Percentiles rank a stretch among this genome's conserved stretches.
Evolutionary conservation across 345 rosid genomes (phyloP).

Genomic region (Odontarrhena argentea): DNA sequence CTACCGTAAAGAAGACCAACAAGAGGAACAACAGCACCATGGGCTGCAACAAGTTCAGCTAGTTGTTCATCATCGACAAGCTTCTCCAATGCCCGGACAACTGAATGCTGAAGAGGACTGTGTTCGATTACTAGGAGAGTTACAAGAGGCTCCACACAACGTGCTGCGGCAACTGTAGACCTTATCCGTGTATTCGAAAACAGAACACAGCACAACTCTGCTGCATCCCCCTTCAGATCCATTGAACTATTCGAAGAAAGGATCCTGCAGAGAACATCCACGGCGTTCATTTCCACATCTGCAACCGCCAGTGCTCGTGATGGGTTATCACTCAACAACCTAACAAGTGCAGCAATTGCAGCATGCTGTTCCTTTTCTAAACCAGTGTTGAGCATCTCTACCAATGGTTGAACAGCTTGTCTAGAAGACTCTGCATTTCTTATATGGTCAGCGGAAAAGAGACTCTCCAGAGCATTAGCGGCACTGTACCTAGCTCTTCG

Average conservation of each 20-base stretch:
- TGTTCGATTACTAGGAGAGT: conserved; percentile 88
- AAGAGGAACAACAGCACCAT: conserved; percentile 98
- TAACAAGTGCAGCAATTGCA: conserved; percentile 94
- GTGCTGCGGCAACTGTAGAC: conserved; percentile 96
- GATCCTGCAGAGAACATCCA: conserved; percentile 96
- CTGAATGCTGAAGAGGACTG: conserved; percentile 95
- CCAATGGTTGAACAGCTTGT: conserved; percentile 98
- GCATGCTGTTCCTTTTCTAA: conserved; percentile 98
- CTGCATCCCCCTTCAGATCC: conserved; percentile 99
- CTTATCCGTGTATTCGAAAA: conserved; percentile 91
- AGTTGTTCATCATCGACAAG: conserved; percentile 98
- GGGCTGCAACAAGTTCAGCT: conserved; percentile 98
- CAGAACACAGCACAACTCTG: conserved; percentile 94
- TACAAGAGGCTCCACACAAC: conserved; percentile 97
- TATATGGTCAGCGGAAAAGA: conserved; percentile 94
- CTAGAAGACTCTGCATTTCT: conserved; percentile 93
- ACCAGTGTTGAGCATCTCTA: conserved; percentile 95
- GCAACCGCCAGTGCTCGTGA: conserved; percentile 95
- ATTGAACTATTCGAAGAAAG: conserved; percentile 86
- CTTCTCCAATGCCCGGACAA: conserved; percentile 91
- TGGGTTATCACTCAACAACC: conserved; percentile 93
- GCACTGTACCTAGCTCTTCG: conserved; percentile 96
- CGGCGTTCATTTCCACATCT: conserved; percentile 98
- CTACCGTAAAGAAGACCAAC: conserved; percentile 94
- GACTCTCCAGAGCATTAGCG: conserved; percentile 94